Evolutionary conservation across 306 rosid species (phyloP), one percentile per base, ranked within the genome.

Genomic region (Phaseolus lunatus): DNA sequence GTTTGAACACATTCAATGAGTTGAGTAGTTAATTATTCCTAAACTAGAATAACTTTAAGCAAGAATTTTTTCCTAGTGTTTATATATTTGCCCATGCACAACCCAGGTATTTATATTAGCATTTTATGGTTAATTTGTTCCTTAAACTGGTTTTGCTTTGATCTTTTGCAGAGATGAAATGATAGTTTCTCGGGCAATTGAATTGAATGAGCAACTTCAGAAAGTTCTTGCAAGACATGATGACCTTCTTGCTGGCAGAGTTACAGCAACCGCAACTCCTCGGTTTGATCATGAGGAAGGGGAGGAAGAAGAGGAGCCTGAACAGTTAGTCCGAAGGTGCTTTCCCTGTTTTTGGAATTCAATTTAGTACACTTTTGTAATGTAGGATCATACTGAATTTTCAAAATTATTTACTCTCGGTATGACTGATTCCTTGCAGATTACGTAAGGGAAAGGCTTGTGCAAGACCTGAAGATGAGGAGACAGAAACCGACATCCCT

Each of bases 381-480:
- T 47, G 79, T 59, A 66, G 73, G 56, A 48, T 64, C 19, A 50
- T 29, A 14, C 35, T 70, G 12, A n/a, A 22, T 67, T 47, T 78
- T 27, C 41, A 43, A 19, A 26, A 8, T 72, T 31, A 5, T 24
- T 49, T 47, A 23, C 18, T 68, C 81, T 78, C 43, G 10, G 52
- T 27, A 64, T 79, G 57, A 43, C 52, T 41, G 70, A 78, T 70
- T 35, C 52, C 43, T 75, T 72, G 75, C 89, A 94, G 98, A 88
- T 82, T 94, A 80, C 93, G 95, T 26, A 94, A 94, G 81, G 98
- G 98, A 84, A 94, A 94, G 83, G 98, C 98, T 45, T 89, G 97
- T 78, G 91, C 87, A 33, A 84, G 84, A 83, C 92, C 92, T 8
- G 96, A 90, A 83, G 98, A 92, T 33, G 96, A 94, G 81, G 88